phyloP scores from a whole-genome alignment of 2,329 filamentous ascomycete genomes.

The Trichoderma semiorbis region DNA sequence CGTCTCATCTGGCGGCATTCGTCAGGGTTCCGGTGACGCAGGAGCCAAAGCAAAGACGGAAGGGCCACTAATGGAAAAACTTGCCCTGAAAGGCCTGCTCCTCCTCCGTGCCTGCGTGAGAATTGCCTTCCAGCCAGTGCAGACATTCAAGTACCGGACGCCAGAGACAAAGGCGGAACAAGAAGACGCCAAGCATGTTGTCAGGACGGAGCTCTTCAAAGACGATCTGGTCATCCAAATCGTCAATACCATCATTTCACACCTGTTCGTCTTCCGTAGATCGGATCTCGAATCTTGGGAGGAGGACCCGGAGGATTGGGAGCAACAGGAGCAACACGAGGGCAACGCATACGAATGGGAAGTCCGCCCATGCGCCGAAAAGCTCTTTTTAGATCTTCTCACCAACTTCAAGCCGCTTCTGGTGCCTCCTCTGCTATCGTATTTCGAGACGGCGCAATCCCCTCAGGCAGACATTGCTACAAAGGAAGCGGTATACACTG shows the following conservation, averaged over 20 bases:
- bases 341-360: constrained; percentile 89
- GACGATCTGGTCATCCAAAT: constrained; percentile 74
- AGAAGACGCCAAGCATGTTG: constrained; percentile 60
- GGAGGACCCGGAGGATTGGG: constrained; percentile 93
- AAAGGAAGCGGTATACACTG: constrained; percentile 93
- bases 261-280: constrained; percentile 82
- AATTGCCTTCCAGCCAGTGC: constrained; percentile 76
- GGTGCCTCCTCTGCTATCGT: constrained; percentile 72
- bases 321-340: constrained; percentile 80
- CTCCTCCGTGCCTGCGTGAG: constrained; percentile 78
- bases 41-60: constrained; percentile 50
- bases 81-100: constrained; percentile 79
- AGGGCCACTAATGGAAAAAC: constrained; percentile 67
- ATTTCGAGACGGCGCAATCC: constrained; percentile 76
- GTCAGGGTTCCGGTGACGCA: constrained; percentile 39
- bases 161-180: constrained; percentile 74
- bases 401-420: constrained; percentile 84
- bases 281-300: constrained; percentile 89
- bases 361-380: constrained; percentile 87
- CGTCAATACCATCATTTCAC: constrained; percentile 79
- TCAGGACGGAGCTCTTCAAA: constrained; percentile 73
- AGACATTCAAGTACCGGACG: constrained; percentile 80
- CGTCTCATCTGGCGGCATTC: constrained; percentile 57
- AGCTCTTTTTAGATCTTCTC: constrained; percentile 86
- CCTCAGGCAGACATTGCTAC: constrained; percentile 65